These are phyloP conservation scores for Plectosphaerella plurivora DNA, from an alignment of 2,329 filamentous ascomycete species.

Conservation along the genomic window DNA sequence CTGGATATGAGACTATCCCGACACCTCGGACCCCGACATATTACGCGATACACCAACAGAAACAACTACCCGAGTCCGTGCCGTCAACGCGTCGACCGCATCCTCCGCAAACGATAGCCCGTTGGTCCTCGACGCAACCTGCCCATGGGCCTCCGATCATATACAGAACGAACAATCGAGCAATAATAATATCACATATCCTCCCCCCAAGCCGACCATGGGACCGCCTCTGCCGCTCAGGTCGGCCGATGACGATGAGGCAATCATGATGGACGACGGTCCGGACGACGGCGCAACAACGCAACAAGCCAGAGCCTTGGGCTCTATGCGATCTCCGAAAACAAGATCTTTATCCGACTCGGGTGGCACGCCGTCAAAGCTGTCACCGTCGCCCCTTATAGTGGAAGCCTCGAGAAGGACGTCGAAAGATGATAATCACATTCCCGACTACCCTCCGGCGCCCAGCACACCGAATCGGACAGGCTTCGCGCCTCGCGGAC, in stretches of 20 bases:
- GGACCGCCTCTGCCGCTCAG: neutral
- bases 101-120: no score
- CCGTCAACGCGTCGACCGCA: no score
- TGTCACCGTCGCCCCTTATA: slow-evolving; percentile 56
- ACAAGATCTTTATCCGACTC: slow-evolving; percentile 64
- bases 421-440: slow-evolving; percentile 63
- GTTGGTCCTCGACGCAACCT: no score
- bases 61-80: no score
- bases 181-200: no score
- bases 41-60: no score
- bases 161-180: no score
- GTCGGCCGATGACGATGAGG: slow-evolving; percentile 18
- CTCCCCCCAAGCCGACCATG: neutral
- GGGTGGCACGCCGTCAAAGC: slow-evolving; percentile 47
- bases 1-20: no score
- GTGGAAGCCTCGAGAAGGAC: slow-evolving; percentile 48
- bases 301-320: slow-evolving; percentile 7
- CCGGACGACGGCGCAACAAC: slow-evolving; percentile 7
- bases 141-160: no score
- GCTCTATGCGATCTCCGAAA: slow-evolving; percentile 42
- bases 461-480: slow-evolving; percentile 73
- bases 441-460: slow-evolving; percentile 32
- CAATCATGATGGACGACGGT: slow-evolving; percentile 25
- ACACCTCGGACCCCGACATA: no score
- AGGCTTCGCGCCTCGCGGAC: slow-evolving; percentile 56